phyloP scores from a whole-genome alignment of 257 asterid species.

The Rubia yunnanensis region DNA sequence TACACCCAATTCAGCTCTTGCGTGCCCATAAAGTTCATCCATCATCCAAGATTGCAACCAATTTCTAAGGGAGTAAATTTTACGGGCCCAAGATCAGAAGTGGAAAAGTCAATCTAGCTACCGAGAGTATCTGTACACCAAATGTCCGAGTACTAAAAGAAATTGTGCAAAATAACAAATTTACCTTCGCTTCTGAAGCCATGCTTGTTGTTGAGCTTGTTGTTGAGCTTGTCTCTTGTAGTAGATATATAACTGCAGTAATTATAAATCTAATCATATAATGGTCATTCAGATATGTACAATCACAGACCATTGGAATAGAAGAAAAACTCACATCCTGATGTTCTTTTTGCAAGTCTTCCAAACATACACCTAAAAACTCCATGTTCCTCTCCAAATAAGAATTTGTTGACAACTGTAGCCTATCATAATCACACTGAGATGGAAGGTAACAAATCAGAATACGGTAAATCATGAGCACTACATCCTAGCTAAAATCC shows the following conservation, averaged over 20 bases:
- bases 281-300: conserved; percentile 1
- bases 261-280: conserved; percentile 6
- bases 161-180: not conserved
- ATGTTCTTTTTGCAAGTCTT: conserved; percentile 91
- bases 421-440: conserved; percentile 84
- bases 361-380: conserved; percentile 95
- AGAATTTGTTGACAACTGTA: conserved; percentile 79
- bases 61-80: not conserved
- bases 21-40: not conserved
- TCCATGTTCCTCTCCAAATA: conserved; percentile 85
- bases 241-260: conserved; percentile 76
- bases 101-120: not conserved
- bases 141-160: not conserved
- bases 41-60: not conserved
- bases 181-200: conserved; percentile 97
- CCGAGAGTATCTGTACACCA: not conserved
- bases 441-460: conserved; percentile 1
- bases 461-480: not conserved
- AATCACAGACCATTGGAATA: conserved; percentile 5
- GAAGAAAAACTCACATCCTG: conserved; percentile 54
- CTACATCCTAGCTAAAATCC: not conserved
- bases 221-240: conserved; percentile 93
- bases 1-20: not conserved
- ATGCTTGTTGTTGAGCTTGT: conserved; percentile 91
- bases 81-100: not conserved